Percentiles rank a stretch among this genome's conserved stretches.
phyloP scores from a whole-genome alignment of 2,329 filamentous ascomycete species.

The Aspergillus fumigatus region DNA sequence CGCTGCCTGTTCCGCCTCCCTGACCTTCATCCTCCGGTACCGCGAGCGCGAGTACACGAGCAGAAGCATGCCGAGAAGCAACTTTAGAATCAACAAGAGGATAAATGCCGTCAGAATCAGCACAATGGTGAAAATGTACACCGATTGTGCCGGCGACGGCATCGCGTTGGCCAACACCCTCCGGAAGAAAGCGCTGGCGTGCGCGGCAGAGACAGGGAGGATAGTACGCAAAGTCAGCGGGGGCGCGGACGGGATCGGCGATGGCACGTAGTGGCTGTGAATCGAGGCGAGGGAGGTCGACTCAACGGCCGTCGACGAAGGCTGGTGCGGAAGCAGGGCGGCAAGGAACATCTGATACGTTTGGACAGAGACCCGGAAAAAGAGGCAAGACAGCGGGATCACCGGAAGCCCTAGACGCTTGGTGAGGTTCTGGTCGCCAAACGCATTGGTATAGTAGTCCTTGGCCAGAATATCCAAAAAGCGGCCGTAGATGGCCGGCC shows the following conservation, averaged over 20 bases:
- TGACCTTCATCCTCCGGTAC: constrained; percentile 74
- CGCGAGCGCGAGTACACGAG: constrained; percentile 73
- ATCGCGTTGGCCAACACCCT: constrained; percentile 39
- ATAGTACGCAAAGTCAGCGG: constrained; percentile 58
- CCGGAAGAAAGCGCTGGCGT: constrained; percentile 36
- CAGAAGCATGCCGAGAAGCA: constrained; percentile 82
- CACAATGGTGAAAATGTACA: constrained; percentile 60
- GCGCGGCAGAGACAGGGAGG: constrained; percentile 50
- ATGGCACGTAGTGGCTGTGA: constrained; percentile 51
- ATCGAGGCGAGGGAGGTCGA: constrained; percentile 40
- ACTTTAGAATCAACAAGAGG: constrained; percentile 75
- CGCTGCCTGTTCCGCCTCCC: constrained; percentile 43
- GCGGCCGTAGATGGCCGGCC: constrained; percentile 80
- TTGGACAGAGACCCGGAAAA: constrained; percentile 89
- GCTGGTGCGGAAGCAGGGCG: constrained; percentile 72
- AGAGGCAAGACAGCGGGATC: constrained; percentile 85
- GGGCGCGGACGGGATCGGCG: constrained; percentile 59
- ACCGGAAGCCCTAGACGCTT: constrained; percentile 86
- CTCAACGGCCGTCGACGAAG: constrained; percentile 40
- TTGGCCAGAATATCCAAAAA: constrained; percentile 93
- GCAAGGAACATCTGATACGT: constrained; percentile 98
- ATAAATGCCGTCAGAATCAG: constrained; percentile 83
- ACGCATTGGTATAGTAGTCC: constrained; percentile 96
- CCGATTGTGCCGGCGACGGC: constrained; percentile 37
- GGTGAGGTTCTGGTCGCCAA: constrained; percentile 83